Evolutionary conservation across 2,329 filamentous ascomycete species (phyloP), one percentile per base, ranked within the genome.

Genomic region (Aspergillus fumigatiaffinis): DNA sequence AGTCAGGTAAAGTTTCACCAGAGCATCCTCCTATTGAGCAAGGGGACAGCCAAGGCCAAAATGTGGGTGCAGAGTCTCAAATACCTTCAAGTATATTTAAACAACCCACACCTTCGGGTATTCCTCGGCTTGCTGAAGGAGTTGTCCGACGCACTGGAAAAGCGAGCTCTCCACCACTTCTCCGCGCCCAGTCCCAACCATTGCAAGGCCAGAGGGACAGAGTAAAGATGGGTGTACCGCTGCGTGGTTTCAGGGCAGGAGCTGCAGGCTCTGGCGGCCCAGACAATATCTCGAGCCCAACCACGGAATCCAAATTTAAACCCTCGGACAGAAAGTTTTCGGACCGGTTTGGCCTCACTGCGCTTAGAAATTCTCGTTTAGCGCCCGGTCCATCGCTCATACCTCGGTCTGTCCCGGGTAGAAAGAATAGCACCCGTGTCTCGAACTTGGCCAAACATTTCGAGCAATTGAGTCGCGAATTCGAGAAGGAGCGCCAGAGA

Each of bases 391-490:
- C 81, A 35, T 97, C 94, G 1, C 82, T 93, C 46, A 97, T 99
- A 59, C 92, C 92, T 28, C 86, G 94, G 32, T 94, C 94, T 26
- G 85, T 96, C 28, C 86, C 89, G 52, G 69, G 72, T 51, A 90
- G 87, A 69, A 87, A 83, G 64, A 87, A 86, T 63, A 83, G 87
- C 53, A 85, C 90, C 3, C 90, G 89, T 66, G 94, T 99, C 2
- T 95, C 92, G 8, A 92, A 88, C n/a, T 81, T 99, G 51, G 91
- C 94, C 20, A 91, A 91, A 65, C 94, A 97, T 72, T 97, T 99
- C 70, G 95, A 99, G 73, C 92, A 97, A 72, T 81, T 99, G 56
- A 97, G 92, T 66, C 88, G 92, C 25, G 95, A 99, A 69, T 99
- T 99, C 64, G 92, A 97, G 70, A 96, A 93, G 67, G 93, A 99